Evolutionary conservation across 768 basidiomycete species (phyloP).

Genomic region (Heimioporus sp.): DNA sequence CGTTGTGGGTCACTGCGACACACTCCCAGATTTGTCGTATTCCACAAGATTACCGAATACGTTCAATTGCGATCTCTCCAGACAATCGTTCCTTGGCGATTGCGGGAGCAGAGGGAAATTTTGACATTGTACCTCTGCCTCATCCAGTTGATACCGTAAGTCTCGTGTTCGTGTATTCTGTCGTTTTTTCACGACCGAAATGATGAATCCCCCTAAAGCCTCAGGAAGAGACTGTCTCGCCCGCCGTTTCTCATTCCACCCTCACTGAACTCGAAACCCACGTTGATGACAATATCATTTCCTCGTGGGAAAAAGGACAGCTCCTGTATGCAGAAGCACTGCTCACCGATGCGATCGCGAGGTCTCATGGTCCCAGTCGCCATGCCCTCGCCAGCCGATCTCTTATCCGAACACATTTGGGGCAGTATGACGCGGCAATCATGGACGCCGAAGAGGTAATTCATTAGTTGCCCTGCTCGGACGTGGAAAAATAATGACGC

Average conservation of each 20-base stretch:
- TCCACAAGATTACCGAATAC: too few species aligned
- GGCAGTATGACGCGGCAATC: not conserved
- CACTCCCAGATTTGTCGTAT: too few species aligned
- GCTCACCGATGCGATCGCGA: not conserved
- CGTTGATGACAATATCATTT: not conserved
- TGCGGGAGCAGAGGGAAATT: too few species aligned
- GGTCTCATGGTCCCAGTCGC: not conserved
- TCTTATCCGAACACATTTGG: constrained; percentile 1
- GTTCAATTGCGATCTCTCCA: too few species aligned
- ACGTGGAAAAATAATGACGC: not conserved
- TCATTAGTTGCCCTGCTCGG: not conserved
- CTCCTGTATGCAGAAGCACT: not conserved
- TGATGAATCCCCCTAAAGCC: too few species aligned
- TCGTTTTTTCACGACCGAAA: not conserved
- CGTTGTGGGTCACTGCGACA: too few species aligned
- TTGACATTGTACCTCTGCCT: too few species aligned
- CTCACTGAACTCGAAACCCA: not conserved
- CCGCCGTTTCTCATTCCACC: not conserved
- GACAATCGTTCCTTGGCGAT: too few species aligned
- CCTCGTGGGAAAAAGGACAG: not conserved
- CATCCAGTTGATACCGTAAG: too few species aligned
- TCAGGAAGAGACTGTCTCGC: too few species aligned
- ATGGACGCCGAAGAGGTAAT: constrained; percentile 5
- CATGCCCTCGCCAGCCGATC: constrained; percentile 4
- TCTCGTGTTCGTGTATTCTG: not conserved